A percentile compares a stretch with the other conserved stretches of the same genome.
These are phyloP conservation scores for Arthrobotrys sphaeroides DNA, from an alignment of 2,329 filamentous ascomycete genomes.

Conservation along the genomic window DNA sequence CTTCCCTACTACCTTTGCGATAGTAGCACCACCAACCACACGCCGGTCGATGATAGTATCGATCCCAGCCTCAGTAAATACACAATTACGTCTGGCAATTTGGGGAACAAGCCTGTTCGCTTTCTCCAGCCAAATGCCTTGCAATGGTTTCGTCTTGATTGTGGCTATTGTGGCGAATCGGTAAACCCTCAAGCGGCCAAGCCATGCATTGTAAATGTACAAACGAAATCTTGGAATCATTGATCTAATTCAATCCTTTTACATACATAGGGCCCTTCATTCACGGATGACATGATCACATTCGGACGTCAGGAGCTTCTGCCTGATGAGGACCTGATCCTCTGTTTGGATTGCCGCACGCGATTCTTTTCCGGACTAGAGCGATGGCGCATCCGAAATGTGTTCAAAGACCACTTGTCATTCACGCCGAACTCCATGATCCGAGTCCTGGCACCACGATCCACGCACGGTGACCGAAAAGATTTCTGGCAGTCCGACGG, in stretches of 20 bases:
- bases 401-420: neutral
- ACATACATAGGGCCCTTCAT: neutral
- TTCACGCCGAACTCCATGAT: slow-evolving; percentile 6
- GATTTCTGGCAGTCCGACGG: slow-evolving; percentile 1
- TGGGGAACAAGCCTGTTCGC: neutral
- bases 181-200: slow-evolving; percentile 8
- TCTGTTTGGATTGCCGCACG: neutral
- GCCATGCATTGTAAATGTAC: neutral
- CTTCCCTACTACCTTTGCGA: neutral
- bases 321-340: slow-evolving; percentile 4
- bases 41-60: neutral
- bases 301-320: neutral
- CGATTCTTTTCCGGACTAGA: slow-evolving; percentile 1
- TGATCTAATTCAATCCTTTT: neutral
- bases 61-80: neutral
- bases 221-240: neutral
- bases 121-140: neutral
- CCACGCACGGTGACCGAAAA: neutral
- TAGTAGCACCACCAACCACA: neutral
- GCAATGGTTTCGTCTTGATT: neutral
- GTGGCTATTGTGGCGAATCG: neutral
- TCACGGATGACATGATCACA: neutral
- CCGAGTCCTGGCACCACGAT: slow-evolving; percentile 25
- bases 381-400: neutral
- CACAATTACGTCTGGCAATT: neutral